Conservation (phyloP, 179 eudicot genomes). For the Pouteria campechiana region DNA sequence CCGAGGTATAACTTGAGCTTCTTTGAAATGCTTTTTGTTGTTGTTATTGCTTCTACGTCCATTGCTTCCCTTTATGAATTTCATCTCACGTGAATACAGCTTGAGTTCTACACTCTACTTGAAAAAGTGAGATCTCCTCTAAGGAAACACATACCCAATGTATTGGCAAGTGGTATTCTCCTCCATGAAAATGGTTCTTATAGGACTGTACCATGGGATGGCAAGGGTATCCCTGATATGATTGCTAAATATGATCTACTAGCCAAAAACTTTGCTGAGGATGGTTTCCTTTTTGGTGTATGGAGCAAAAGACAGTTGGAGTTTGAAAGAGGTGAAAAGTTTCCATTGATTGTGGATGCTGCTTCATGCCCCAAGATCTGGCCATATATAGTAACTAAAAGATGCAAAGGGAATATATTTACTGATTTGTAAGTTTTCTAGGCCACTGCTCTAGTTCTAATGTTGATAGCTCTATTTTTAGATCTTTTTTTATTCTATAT, state of each 20-base stretch:
- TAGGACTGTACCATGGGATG: slow-evolving; percentile 70
- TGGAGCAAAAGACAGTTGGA: slow-evolving; percentile 57
- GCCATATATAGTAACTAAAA: slow-evolving; percentile 82
- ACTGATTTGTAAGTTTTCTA: slow-evolving; percentile 63
- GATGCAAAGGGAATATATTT: slow-evolving; percentile 69
- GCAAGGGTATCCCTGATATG: slow-evolving; percentile 56
- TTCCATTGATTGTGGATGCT: slow-evolving; percentile 12
- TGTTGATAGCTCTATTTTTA: background rate
- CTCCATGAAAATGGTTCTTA: slow-evolving; percentile 46
- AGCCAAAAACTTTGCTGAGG: slow-evolving; percentile 12
- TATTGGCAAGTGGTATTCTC: slow-evolving; percentile 79
- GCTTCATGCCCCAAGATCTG: slow-evolving; percentile 35
- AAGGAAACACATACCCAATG: slow-evolving; percentile 58
- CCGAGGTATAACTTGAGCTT: slow-evolving; percentile 47
- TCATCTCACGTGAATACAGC: slow-evolving; percentile 34
- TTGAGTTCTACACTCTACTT: slow-evolving; percentile 67
- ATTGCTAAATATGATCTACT: slow-evolving; percentile 23
- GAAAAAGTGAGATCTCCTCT: slow-evolving; percentile 37
- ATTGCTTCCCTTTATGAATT: background rate
- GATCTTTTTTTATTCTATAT: background rate
- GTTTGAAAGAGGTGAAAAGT: slow-evolving; percentile 25
- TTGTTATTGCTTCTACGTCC: background rate
- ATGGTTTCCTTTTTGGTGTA: slow-evolving; percentile 50
- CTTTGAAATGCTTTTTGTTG: background rate
- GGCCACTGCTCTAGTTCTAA: background rate